Conservation (phyloP, 805 yeast genomes). For the Suhomyces sp. region DNA sequence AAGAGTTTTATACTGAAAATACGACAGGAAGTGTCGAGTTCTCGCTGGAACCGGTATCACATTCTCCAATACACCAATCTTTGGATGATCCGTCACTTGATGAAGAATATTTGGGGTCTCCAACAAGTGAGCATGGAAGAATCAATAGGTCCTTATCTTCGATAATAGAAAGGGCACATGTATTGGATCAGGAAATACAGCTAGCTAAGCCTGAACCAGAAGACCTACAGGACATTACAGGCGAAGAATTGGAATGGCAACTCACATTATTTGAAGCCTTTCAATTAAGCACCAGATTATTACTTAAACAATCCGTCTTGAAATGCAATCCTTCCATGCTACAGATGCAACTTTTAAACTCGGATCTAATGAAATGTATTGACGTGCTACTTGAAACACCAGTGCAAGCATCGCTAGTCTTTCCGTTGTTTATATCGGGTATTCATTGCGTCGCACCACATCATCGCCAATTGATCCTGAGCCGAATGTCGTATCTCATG, state of each 20-base stretch:
- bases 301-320: conserved; percentile 63
- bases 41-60: conserved; percentile 7
- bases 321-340: conserved; percentile 58
- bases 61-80: conserved; percentile 12
- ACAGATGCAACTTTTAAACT: conserved; percentile 58
- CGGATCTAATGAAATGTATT: conserved; percentile 53
- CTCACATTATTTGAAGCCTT: conserved; percentile 68
- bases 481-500: conserved; percentile 54
- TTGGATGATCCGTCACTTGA: conserved; percentile 8
- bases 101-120: conserved; percentile 18
- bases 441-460: conserved; percentile 54
- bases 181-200: conserved; percentile 49
- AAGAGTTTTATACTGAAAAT: conserved; percentile 4
- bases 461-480: conserved; percentile 52
- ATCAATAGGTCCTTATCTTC: conserved; percentile 20
- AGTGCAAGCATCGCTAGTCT: conserved; percentile 69
- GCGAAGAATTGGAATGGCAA: conserved; percentile 60
- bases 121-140: conserved; percentile 22
- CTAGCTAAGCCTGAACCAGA: conserved; percentile 49
- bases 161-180: conserved; percentile 30
- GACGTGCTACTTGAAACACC: conserved; percentile 63
- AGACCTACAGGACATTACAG: conserved; percentile 40
- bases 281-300: conserved; percentile 66
- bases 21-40: neutral
- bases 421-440: conserved; percentile 78